Evolutionary conservation across 768 basidiomycete genomes (phyloP).

Genomic region (Rhodotorula graminis): DNA sequence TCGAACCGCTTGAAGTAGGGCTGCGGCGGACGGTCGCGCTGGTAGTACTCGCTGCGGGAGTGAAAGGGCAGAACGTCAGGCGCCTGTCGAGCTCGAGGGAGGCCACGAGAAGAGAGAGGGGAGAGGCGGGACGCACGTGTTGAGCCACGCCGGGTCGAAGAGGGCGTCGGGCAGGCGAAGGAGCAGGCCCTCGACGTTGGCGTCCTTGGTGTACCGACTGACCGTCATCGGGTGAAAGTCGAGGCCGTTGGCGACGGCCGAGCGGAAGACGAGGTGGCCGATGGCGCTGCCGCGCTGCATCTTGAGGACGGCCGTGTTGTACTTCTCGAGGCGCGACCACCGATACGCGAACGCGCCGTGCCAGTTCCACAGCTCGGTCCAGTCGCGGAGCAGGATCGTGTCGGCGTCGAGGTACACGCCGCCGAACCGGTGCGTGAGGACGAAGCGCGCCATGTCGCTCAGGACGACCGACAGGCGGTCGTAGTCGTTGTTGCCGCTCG

Average conservation of each 20-base stretch:
- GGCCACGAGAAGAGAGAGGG: background rate
- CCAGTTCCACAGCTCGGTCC: constrained; percentile 98
- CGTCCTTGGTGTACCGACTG: constrained; percentile 82
- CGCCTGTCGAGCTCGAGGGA: too few relatives aligned
- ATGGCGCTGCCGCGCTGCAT: constrained; percentile 89
- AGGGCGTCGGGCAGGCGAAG: constrained; percentile 88
- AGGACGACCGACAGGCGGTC: constrained; percentile 87
- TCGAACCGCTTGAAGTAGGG: constrained; percentile 69
- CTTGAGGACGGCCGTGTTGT: constrained; percentile 93
- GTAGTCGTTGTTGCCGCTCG: constrained; percentile 73
- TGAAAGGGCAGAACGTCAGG: background rate
- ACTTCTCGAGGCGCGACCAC: constrained; percentile 86
- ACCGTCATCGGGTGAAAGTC: constrained; percentile 99
- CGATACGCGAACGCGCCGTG: constrained; percentile 93
- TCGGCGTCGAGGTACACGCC: constrained; percentile 97
- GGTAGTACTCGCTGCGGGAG: constrained; percentile 62
- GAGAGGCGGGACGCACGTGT: constrained; percentile 52
- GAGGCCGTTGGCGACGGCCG: constrained; percentile 83
- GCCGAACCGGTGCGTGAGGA: constrained; percentile 92
- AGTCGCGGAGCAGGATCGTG: constrained; percentile 89
- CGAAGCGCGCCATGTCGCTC: constrained; percentile 94
- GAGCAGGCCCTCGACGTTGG: constrained; percentile 72
- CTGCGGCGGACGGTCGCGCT: constrained; percentile 85
- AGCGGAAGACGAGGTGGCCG: constrained; percentile 87
- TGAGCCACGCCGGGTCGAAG: constrained; percentile 95